Evolutionary conservation across 2,329 filamentous ascomycete species (phyloP).

Genomic region (Ascocoryne sarcoides): DNA sequence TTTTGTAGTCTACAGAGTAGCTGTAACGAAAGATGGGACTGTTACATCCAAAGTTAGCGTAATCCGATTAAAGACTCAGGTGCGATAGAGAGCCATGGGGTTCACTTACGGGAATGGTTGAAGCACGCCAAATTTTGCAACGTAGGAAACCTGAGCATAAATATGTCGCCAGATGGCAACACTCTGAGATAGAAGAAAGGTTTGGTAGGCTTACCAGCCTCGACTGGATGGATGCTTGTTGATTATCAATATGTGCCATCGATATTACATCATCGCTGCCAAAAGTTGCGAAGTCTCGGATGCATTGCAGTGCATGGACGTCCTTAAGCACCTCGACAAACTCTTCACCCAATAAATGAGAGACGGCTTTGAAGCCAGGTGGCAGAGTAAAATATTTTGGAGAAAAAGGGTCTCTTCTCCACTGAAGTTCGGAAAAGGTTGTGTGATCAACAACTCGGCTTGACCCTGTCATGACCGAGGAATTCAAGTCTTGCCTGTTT

Average conservation of each 20-base stretch:
- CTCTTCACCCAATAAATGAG: slow-evolving; percentile 22
- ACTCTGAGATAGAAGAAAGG: slow-evolving; percentile 23
- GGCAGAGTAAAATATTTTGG: slow-evolving; percentile 28
- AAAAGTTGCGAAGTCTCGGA: slow-evolving; percentile 27
- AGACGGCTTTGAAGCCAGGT: slow-evolving; percentile 26
- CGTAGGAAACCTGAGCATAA: slow-evolving; percentile 36
- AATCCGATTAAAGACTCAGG: background rate
- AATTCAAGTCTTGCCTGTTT: slow-evolving; percentile 36
- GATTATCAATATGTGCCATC: slow-evolving; percentile 32
- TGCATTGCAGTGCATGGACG: slow-evolving; percentile 31
- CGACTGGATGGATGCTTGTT: slow-evolving; percentile 36
- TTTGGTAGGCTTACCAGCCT: slow-evolving; percentile 26
- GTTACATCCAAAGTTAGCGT: slow-evolving; percentile 8
- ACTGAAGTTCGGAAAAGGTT: slow-evolving; percentile 34
- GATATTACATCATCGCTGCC: slow-evolving; percentile 14
- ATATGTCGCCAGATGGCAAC: slow-evolving; percentile 34
- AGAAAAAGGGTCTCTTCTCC: slow-evolving; percentile 30
- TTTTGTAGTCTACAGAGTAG: slow-evolving; percentile 29
- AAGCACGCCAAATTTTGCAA: slow-evolving; percentile 33
- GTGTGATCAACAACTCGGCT: slow-evolving; percentile 33
- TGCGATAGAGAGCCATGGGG: slow-evolving; percentile 2
- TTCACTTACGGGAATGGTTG: slow-evolving; percentile 32
- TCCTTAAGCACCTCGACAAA: slow-evolving; percentile 33
- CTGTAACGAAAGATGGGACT: slow-evolving; percentile 28
- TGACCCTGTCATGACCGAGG: slow-evolving; percentile 32